A percentile compares a stretch with the other conserved stretches of the same genome.
Evolutionary conservation across 805 yeast genomes (phyloP).

Genomic region (Wickerhamomyces sydowiorum): DNA sequence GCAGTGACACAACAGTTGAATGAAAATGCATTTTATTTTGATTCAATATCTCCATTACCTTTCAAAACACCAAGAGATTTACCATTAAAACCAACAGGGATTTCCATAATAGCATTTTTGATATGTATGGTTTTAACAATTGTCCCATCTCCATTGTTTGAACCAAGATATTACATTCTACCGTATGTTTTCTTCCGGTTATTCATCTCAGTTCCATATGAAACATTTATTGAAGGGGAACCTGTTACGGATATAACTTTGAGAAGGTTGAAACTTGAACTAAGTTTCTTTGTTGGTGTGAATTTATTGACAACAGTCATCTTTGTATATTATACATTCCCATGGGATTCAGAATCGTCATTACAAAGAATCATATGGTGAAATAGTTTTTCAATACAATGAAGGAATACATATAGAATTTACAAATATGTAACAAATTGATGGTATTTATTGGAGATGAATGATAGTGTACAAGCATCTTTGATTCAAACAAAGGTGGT

Average conservation of each 20-base stretch:
- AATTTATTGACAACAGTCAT: constrained; percentile 47
- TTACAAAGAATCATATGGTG: constrained; percentile 89
- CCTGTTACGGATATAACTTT: constrained; percentile 16
- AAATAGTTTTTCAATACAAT: constrained; percentile 2
- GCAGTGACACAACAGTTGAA: constrained; percentile 30
- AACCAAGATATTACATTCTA: constrained; percentile 85
- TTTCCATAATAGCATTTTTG: constrained; percentile 45
- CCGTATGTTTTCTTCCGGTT: constrained; percentile 77
- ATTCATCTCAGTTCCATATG: constrained; percentile 36
- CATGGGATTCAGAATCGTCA: constrained; percentile 58
- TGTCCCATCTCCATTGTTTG: constrained; percentile 88
- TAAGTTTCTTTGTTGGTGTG: constrained; percentile 53
- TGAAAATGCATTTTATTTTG: constrained; percentile 29
- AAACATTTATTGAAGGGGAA: constrained; percentile 20
- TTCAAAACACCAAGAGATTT: constrained; percentile 27
- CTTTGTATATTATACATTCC: constrained; percentile 57
- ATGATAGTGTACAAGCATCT: too few relatives aligned
- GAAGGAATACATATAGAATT: too few relatives aligned
- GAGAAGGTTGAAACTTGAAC: constrained; percentile 45
- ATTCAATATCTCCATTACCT: constrained; percentile 29
- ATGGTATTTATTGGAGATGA: too few relatives aligned
- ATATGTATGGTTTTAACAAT: constrained; percentile 54
- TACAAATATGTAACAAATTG: too few relatives aligned
- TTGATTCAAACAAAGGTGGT: background rate
- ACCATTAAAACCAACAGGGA: constrained; percentile 37